phyloP scores from a whole-genome alignment of 257 asterid species.

The Gynochthodes officinalis region DNA sequence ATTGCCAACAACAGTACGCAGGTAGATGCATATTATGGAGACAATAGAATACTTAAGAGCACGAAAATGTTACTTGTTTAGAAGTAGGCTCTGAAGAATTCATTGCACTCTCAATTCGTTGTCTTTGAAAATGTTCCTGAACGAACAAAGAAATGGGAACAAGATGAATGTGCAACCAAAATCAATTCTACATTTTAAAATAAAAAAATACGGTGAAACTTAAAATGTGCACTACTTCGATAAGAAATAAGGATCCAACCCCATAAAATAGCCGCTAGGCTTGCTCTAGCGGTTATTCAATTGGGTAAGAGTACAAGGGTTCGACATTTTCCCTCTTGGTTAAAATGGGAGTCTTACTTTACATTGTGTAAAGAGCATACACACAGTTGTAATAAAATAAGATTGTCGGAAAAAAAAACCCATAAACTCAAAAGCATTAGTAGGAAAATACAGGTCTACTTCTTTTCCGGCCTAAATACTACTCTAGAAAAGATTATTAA shows the following conservation, averaged over 20 bases:
- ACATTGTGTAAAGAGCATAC: too few species aligned
- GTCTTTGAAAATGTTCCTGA: constrained; percentile 88
- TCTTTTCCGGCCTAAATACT: neutral
- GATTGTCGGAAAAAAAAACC: too few species aligned
- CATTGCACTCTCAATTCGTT: constrained; percentile 85
- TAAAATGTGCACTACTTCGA: too few species aligned
- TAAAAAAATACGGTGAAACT: neutral
- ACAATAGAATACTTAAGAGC: neutral
- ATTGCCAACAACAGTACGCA: too few species aligned
- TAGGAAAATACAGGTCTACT: neutral
- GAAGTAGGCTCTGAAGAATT: constrained; percentile 74
- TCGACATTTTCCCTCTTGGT: too few species aligned
- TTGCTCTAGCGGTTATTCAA: too few species aligned
- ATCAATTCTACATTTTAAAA: neutral
- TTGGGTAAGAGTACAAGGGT: too few species aligned
- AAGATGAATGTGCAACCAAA: neutral
- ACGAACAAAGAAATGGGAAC: constrained; percentile 10
- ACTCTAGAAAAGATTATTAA: neutral
- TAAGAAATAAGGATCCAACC: too few species aligned
- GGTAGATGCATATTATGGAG: neutral
- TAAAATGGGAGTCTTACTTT: too few species aligned
- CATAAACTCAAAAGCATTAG: too few species aligned
- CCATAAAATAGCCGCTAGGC: too few species aligned
- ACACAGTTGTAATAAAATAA: too few species aligned
- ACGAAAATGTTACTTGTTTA: constrained; percentile 38